Evolutionary conservation across 495 filamentous ascomycete species (phyloP).

Genomic region (Penicillium verhagenii): DNA sequence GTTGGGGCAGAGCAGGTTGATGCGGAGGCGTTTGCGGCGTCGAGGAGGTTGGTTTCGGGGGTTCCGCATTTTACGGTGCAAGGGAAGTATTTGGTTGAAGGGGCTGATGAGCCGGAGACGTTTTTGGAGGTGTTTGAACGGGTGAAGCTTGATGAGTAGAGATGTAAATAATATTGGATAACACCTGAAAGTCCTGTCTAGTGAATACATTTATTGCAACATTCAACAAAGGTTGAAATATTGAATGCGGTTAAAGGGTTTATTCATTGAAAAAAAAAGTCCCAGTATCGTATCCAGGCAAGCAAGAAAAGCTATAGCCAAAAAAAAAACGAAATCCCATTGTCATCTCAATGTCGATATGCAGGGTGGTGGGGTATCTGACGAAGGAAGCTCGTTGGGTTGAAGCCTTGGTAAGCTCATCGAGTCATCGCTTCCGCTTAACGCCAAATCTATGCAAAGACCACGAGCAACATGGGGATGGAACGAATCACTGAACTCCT

Average conservation of each 20-base stretch:
- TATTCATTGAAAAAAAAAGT: not conserved
- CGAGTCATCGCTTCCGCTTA: conserved; percentile 7
- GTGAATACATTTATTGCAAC: not conserved
- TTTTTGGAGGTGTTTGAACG: conserved; percentile 57
- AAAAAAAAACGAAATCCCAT: not conserved
- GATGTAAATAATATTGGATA: not conserved
- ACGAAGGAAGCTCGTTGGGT: conserved; percentile 4
- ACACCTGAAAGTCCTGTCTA: not conserved
- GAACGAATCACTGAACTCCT: conserved; percentile 10
- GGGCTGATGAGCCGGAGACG: conserved; percentile 60
- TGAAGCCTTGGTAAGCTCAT: conserved; percentile 8
- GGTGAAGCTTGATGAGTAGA: conserved; percentile 37
- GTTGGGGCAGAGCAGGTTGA: conserved; percentile 70
- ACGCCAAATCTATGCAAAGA: conserved; percentile 17
- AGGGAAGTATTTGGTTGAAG: conserved; percentile 58
- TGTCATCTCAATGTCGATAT: not conserved
- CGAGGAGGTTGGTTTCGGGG: conserved; percentile 57
- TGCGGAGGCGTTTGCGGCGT: conserved; percentile 61
- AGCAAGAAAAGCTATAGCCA: not conserved
- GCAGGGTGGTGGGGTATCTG: not conserved
- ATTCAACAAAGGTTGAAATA: too few relatives aligned
- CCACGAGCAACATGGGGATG: conserved; percentile 6
- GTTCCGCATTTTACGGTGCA: conserved; percentile 77
- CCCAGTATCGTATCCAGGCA: not conserved
- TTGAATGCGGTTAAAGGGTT: not conserved